A percentile compares a stretch with the other conserved stretches of the same genome.
Conservation (phyloP, 306 rosid genomes). For the Prosopis cineraria region DNA sequence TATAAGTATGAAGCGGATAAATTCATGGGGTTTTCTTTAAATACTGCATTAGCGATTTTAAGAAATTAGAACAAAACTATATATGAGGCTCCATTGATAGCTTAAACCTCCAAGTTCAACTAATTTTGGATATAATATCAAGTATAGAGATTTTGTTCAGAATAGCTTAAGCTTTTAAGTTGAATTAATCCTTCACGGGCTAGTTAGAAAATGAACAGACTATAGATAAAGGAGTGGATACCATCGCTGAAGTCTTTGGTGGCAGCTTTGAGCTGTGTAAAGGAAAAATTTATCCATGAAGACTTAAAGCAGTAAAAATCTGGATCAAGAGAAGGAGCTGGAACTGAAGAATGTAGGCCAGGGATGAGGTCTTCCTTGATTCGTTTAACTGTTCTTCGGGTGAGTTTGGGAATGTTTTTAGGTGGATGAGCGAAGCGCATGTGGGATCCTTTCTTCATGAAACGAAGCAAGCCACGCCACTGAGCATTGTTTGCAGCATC, state of each 20-base stretch:
- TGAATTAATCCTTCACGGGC: not conserved
- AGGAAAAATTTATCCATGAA: slow-evolving; percentile 79
- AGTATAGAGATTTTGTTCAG: not conserved
- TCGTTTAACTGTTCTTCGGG: slow-evolving; percentile 75
- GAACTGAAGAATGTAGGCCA: slow-evolving; percentile 43
- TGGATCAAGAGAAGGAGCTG: slow-evolving; percentile 49
- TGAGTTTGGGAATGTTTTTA: slow-evolving; percentile 58
- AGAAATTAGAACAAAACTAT: not conserved
- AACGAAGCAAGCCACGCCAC: slow-evolving; percentile 64
- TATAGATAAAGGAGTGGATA: slow-evolving; percentile 32
- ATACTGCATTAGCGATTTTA: not conserved
- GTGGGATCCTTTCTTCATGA: slow-evolving; percentile 71
- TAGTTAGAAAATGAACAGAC: not conserved
- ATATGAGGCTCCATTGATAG: not conserved
- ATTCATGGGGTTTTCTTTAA: not conserved
- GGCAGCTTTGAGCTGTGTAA: slow-evolving; percentile 63
- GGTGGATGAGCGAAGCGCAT: slow-evolving; percentile 61
- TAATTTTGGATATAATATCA: not conserved
- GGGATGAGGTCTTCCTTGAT: slow-evolving; percentile 72
- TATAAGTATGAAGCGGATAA: not conserved
- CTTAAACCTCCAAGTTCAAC: not conserved
- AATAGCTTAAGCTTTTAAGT: not conserved
- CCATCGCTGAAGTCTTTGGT: slow-evolving; percentile 81
- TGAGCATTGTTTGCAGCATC: slow-evolving; percentile 39
- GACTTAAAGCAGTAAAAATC: slow-evolving; percentile 68